Evolutionary conservation across 495 filamentous ascomycete genomes (phyloP).

Genomic region (Penicillium mononematosum): DNA sequence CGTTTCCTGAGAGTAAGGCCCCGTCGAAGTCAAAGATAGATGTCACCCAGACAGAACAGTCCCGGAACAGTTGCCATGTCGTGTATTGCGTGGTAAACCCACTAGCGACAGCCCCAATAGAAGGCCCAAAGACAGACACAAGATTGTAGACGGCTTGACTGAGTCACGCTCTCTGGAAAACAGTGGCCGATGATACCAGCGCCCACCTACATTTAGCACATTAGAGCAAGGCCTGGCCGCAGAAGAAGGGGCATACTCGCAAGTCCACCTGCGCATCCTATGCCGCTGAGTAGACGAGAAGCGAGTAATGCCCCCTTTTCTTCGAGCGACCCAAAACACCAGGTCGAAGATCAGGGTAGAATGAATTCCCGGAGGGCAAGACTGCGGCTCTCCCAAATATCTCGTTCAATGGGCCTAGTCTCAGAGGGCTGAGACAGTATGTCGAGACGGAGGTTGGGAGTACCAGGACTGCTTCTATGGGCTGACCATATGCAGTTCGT

Average conservation of each 20-base stretch:
- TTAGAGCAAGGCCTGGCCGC: background rate
- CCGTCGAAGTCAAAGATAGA: conserved; percentile 55
- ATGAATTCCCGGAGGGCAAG: conserved; percentile 49
- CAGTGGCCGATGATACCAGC: conserved; percentile 48
- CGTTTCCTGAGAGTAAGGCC: conserved; percentile 56
- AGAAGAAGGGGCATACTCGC: conserved; percentile 21
- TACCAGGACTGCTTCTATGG: conserved; percentile 49
- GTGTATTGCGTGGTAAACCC: conserved; percentile 57
- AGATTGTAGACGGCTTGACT: conserved; percentile 37
- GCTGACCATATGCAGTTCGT: conserved; percentile 55
- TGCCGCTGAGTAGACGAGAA: conserved; percentile 22
- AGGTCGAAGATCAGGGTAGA: conserved; percentile 56
- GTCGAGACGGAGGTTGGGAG: conserved; percentile 49
- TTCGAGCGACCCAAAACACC: conserved; percentile 50
- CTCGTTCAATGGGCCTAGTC: conserved; percentile 58
- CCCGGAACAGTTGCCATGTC: too few species aligned
- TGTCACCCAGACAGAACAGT: conserved; percentile 41
- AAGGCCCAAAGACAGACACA: conserved; percentile 53
- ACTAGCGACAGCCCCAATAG: conserved; percentile 52
- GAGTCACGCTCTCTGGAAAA: conserved; percentile 53
- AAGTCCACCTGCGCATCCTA: background rate
- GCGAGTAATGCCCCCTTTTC: conserved; percentile 42
- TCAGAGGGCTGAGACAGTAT: conserved; percentile 45
- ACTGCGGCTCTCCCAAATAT: conserved; percentile 55
- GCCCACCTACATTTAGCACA: conserved; percentile 2